These are phyloP conservation scores for Cladosporium sp. DNA, from an alignment of 2,329 filamentous ascomycete species.

Conservation along the genomic window DNA sequence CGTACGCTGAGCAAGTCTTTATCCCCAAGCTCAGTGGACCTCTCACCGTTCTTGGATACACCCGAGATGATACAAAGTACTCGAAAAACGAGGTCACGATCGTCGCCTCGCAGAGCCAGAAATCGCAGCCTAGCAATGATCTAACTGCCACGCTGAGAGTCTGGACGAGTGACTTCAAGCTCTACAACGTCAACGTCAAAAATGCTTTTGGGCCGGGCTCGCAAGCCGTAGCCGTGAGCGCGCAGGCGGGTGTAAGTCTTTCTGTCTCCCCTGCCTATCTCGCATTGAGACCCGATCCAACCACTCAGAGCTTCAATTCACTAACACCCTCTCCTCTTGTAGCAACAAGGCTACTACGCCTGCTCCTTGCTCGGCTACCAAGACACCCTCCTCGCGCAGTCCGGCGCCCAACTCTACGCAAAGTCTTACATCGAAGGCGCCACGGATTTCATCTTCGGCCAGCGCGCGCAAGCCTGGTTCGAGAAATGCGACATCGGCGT, in stretches of 20 bases:
- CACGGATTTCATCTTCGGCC: constrained; percentile 59
- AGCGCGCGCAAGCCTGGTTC: constrained; percentile 50
- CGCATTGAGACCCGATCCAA: neutral
- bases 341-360: constrained; percentile 55
- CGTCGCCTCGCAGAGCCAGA: constrained; percentile 45
- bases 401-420: constrained; percentile 53
- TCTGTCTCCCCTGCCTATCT: neutral
- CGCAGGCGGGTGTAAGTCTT: constrained; percentile 38
- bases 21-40: constrained; percentile 46
- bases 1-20: constrained; percentile 59
- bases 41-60: constrained; percentile 58
- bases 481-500: constrained; percentile 48
- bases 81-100: constrained; percentile 56
- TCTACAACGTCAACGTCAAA: constrained; percentile 61
- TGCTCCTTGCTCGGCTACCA: constrained; percentile 54
- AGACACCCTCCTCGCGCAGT: constrained; percentile 50
- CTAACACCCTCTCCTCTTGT: neutral
- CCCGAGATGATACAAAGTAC: constrained; percentile 50
- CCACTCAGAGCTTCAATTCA: no score
- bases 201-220: constrained; percentile 47
- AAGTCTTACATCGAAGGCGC: constrained; percentile 55
- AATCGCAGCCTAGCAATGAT: constrained; percentile 50
- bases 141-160: constrained; percentile 49
- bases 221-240: constrained; percentile 53
- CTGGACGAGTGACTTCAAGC: constrained; percentile 48